phyloP scores from a whole-genome alignment of 768 basidiomycete species.

The Tylopilus rubrobrunneus region DNA sequence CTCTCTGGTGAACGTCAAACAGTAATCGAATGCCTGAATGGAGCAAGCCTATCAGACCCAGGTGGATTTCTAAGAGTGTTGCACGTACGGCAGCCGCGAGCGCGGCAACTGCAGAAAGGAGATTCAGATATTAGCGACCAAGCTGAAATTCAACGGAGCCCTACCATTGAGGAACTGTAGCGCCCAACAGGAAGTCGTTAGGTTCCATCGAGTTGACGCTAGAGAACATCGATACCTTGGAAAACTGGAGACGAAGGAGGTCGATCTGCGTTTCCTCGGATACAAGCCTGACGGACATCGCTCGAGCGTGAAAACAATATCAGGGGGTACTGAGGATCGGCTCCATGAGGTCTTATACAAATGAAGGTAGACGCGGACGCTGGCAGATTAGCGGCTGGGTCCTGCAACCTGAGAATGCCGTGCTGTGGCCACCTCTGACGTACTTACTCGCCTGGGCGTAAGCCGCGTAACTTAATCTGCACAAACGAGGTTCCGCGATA shows the following conservation, averaged over 20 bases:
- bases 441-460: too few relatives aligned
- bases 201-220: neutral
- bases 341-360: too few relatives aligned
- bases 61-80: neutral
- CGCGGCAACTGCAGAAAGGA: constrained; percentile 11
- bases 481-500: too few relatives aligned
- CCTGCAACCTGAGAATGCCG: too few relatives aligned
- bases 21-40: constrained; percentile 20
- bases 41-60: neutral
- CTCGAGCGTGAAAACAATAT: neutral
- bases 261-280: constrained; percentile 5
- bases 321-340: neutral
- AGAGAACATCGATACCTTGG: constrained; percentile 12
- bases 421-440: too few relatives aligned
- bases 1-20: constrained; percentile 21
- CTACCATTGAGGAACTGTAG: constrained; percentile 20
- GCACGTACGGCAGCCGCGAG: constrained; percentile 15
- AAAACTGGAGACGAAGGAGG: constrained; percentile 17
- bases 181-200: neutral
- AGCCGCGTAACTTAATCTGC: too few relatives aligned
- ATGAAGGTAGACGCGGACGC: too few relatives aligned
- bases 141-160: neutral
- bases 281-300: constrained; percentile 6
- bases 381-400: too few relatives aligned
- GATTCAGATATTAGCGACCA: neutral